phyloP scores from a whole-genome alignment of 257 asterid species.

The Penstemon newberryi region DNA sequence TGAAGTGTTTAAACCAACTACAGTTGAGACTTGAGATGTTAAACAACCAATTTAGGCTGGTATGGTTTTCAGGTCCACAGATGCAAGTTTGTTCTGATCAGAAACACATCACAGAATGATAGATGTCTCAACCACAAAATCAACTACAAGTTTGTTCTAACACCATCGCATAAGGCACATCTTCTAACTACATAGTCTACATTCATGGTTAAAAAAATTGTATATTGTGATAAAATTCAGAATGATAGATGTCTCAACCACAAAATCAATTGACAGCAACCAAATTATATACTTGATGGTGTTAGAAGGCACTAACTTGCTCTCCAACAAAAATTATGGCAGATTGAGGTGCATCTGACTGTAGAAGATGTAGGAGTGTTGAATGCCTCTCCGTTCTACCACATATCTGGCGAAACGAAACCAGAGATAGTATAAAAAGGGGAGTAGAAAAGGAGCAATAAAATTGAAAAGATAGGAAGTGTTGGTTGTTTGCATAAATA shows the following conservation, averaged over 20 bases:
- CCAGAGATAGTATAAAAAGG: slow-evolving; percentile 23
- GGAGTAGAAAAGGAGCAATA: slow-evolving; percentile 11
- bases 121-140: no score
- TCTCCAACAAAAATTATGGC: slow-evolving; percentile 88
- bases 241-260: slow-evolving; percentile 1
- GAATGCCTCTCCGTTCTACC: slow-evolving; percentile 62
- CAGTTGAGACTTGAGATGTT: not conserved
- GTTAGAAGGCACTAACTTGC: slow-evolving; percentile 62
- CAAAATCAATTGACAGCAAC: slow-evolving; percentile 10
- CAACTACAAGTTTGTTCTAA: no score
- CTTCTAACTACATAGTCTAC: not conserved
- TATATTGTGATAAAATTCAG: not conserved
- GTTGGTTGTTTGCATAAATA: slow-evolving; percentile 4
- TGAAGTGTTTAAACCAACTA: not conserved
- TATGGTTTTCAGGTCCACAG: not conserved
- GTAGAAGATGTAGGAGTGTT: slow-evolving; percentile 60
- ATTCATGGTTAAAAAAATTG: not conserved
- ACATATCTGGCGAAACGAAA: slow-evolving; percentile 54
- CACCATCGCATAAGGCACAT: not conserved
- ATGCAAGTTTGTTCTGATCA: slow-evolving; percentile 17
- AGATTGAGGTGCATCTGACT: slow-evolving; percentile 72
- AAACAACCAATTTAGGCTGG: slow-evolving; percentile 16
- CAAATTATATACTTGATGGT: slow-evolving; percentile 21
- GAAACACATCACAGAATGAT: not conserved
- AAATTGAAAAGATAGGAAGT: not conserved